These are phyloP conservation scores for Takashimella tepidaria DNA, from an alignment of 1,284 basidiomycete genomes.

Conservation along the genomic window DNA sequence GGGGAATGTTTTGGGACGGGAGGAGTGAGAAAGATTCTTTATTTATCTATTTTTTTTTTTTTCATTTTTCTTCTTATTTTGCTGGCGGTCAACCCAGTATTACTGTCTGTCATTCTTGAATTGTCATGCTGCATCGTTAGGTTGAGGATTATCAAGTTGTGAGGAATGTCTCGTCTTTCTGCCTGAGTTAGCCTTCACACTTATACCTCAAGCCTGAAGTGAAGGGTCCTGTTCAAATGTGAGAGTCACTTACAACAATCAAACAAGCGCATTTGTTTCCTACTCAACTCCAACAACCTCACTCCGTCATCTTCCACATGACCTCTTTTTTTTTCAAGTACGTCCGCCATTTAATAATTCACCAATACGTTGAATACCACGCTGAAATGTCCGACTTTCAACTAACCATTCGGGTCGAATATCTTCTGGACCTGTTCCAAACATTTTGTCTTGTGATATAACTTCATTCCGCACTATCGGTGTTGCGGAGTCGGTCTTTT, in stretches of 20 bases:
- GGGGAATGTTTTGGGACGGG: neutral
- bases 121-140: neutral
- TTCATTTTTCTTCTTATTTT: too few relatives aligned
- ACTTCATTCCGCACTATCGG: constrained; percentile 10
- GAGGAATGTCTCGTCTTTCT: neutral
- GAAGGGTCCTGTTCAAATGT: too few relatives aligned
- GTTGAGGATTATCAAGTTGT: neutral
- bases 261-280: too few relatives aligned
- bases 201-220: too few relatives aligned
- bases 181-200: too few relatives aligned
- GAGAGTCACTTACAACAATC: neutral
- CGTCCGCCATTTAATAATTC: constrained; percentile 31
- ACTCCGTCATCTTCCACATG: neutral
- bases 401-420: constrained; percentile 31
- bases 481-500: too few relatives aligned
- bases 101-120: neutral
- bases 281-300: neutral
- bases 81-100: neutral
- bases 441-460: constrained; percentile 27
- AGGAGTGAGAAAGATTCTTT: too few relatives aligned
- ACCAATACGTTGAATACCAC: constrained; percentile 35
- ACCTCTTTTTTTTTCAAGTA: constrained; percentile 1
- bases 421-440: constrained; percentile 34
- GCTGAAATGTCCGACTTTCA: constrained; percentile 28
- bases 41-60: too few relatives aligned